Conservation (phyloP, 371 early-diverging fungal species). For the Cokeromyces recurvatus region DNA sequence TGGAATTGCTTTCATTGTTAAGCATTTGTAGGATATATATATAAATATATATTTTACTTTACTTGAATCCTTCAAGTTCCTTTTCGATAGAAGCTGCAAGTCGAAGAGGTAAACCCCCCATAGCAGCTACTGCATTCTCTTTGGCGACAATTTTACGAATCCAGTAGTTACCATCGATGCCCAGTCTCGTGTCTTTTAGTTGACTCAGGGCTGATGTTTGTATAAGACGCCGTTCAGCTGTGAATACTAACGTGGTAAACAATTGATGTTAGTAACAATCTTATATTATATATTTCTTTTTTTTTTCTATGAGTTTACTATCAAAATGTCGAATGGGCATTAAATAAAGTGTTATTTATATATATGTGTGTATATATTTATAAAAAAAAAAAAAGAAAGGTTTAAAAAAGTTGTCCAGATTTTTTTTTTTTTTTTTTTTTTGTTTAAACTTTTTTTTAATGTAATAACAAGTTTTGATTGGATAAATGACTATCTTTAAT, state of each 20-base stretch:
- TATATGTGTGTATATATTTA: no score
- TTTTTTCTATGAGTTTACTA: constrained; percentile 26
- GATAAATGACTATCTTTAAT: no score
- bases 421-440: no score
- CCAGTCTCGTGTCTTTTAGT: constrained; percentile 64
- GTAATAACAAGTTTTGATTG: no score
- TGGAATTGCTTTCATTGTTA: no score
- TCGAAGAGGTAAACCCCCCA: constrained; percentile 69
- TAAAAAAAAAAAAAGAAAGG: no score
- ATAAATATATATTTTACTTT: no score
- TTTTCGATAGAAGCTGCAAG: constrained; percentile 57
- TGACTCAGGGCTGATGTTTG: constrained; percentile 56
- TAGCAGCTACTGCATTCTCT: constrained; percentile 59
- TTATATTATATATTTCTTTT: background rate
- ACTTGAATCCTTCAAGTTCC: constrained; percentile 64
- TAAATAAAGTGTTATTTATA: no score
- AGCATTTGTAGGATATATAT: no score
- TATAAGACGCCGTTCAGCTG: constrained; percentile 56
- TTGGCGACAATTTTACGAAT: constrained; percentile 59
- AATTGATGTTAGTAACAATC: background rate
- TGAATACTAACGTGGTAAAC: constrained; percentile 39
- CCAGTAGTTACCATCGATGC: constrained; percentile 80
- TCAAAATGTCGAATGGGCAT: constrained; percentile 64
- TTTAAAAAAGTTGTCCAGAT: no score
- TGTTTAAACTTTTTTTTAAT: no score